These are phyloP conservation scores for Camellia sinensis DNA, from an alignment of 148 eudicot species.

Conservation along the genomic window DNA sequence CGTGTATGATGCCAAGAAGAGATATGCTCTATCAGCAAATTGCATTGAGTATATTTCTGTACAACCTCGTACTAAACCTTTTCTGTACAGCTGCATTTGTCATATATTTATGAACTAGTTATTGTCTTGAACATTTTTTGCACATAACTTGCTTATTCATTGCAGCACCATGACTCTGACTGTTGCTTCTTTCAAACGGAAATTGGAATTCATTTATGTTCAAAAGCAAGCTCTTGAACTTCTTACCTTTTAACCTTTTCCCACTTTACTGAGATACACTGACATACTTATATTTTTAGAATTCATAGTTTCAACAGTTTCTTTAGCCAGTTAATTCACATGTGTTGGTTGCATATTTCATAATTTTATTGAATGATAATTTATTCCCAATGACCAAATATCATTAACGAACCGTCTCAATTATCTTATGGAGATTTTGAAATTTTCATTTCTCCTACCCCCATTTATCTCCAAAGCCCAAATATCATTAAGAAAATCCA, in stretches of 20 bases:
- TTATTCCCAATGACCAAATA: background rate
- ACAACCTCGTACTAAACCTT: background rate
- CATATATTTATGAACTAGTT: background rate
- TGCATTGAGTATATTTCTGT: background rate
- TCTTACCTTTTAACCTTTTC: background rate
- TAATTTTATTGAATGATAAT: background rate
- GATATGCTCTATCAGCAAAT: conserved; percentile 11
- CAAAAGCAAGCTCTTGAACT: conserved; percentile 7
- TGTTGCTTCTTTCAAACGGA: background rate
- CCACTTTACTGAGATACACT: background rate
- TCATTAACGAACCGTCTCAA: background rate
- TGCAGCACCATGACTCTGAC: background rate
- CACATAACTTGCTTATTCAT: background rate
- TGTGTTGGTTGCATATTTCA: conserved; percentile 1
- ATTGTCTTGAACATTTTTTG: background rate
- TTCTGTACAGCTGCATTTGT: background rate
- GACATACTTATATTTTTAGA: background rate
- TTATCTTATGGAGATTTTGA: background rate
- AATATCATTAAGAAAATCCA: too few species aligned
- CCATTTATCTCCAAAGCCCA: too few species aligned
- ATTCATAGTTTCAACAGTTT: background rate
- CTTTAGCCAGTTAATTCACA: background rate
- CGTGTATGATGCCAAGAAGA: conserved; percentile 20
- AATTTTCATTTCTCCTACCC: too few species aligned
- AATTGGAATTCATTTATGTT: background rate